These are phyloP conservation scores for Pythium grandisporangium DNA, from an alignment of 352 stramenopile species.

Conservation along the genomic window DNA sequence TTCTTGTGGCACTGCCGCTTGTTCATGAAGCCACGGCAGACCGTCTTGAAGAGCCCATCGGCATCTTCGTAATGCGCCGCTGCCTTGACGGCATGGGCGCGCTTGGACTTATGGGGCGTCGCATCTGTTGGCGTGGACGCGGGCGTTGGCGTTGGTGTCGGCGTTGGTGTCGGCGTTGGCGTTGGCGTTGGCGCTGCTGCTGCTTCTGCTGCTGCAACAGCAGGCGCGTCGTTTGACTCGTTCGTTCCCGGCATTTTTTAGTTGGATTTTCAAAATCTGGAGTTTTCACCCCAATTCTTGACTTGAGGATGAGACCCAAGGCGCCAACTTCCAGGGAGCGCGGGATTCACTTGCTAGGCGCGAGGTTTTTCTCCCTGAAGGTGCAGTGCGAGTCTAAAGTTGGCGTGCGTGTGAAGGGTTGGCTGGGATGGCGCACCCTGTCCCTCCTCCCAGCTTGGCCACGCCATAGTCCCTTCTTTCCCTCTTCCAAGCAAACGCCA, in stretches of 20 bases:
- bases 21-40: conserved; percentile 56
- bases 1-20: conserved; percentile 14
- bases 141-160: not conserved
- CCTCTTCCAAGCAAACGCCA: conserved; percentile 5
- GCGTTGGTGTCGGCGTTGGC: not conserved
- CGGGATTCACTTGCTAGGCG: no score
- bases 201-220: not conserved
- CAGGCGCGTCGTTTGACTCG: not conserved
- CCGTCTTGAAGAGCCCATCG: conserved; percentile 44
- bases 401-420: no score
- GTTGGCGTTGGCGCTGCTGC: not conserved
- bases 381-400: no score
- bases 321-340: no score
- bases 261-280: no score
- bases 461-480: conserved; percentile 9
- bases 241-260: not conserved
- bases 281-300: no score
- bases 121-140: not conserved
- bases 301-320: no score
- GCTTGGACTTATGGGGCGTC: no score
- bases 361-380: no score
- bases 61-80: conserved; percentile 36
- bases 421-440: no score
- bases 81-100: no score
- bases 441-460: not conserved